phyloP scores from a whole-genome alignment of 495 filamentous ascomycete species.

The Penicillium argentinense region DNA sequence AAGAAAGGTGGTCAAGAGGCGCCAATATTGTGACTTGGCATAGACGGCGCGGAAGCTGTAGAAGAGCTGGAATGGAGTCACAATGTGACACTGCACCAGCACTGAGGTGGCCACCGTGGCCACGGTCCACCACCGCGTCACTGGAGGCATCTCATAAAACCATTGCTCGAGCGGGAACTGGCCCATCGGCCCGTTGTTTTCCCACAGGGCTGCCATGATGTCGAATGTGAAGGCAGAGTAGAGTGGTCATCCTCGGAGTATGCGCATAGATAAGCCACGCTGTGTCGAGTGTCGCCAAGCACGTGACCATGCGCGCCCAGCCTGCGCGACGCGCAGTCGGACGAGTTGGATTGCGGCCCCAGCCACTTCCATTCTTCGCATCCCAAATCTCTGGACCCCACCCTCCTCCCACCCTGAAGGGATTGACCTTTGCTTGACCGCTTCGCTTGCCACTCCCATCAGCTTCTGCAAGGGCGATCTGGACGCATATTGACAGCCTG shows the following conservation, averaged over 20 bases:
- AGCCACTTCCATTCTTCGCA: too few species aligned
- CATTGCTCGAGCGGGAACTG: slow-evolving; percentile 90
- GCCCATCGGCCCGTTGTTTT: slow-evolving; percentile 54
- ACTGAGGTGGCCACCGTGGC: slow-evolving; percentile 86
- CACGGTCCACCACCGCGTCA: slow-evolving; percentile 94
- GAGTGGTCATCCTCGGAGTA: too few species aligned
- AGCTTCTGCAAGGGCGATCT: neutral
- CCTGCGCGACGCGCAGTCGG: neutral
- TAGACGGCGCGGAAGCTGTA: slow-evolving; percentile 95
- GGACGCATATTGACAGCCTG: neutral
- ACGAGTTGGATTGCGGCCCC: too few species aligned
- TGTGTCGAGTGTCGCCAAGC: too few species aligned
- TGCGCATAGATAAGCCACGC: too few species aligned
- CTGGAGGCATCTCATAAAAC: slow-evolving; percentile 97
- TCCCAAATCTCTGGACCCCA: neutral
- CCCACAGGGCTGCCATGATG: slow-evolving; percentile 46
- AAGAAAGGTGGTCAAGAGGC: slow-evolving; percentile 88
- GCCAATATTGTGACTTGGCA: slow-evolving; percentile 94
- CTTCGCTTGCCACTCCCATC: neutral
- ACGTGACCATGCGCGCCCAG: neutral
- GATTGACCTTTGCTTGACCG: neutral
- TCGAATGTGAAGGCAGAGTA: neutral
- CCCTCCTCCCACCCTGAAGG: neutral
- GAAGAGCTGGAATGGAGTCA: slow-evolving; percentile 92
- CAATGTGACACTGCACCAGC: slow-evolving; percentile 86